phyloP scores from a whole-genome alignment of 495 filamentous ascomycete species.

The Penicillium lagena region DNA sequence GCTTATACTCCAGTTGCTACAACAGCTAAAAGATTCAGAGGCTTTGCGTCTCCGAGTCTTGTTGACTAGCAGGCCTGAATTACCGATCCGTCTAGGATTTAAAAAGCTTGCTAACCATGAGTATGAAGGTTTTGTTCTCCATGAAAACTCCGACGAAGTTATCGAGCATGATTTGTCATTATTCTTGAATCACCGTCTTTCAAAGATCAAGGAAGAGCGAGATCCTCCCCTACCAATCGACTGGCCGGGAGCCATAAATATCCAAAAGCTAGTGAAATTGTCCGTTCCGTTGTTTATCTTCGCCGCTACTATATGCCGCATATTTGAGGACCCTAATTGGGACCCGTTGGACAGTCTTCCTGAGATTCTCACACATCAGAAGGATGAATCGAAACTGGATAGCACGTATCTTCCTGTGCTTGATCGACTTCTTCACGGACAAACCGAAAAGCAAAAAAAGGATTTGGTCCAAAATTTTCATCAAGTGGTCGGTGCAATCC shows the following conservation, averaged over 20 bases:
- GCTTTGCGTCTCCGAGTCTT: too few relatives aligned
- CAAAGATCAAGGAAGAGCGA: constrained; percentile 1
- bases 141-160: constrained; percentile 8
- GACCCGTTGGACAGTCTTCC: not conserved
- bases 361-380: too few relatives aligned
- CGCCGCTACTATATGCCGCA: constrained; percentile 18
- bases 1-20: too few relatives aligned
- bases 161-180: constrained; percentile 15
- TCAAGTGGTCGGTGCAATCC: too few relatives aligned
- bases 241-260: not conserved
- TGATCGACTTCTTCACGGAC: too few relatives aligned
- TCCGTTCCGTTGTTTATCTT: constrained; percentile 18
- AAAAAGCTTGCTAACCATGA: not conserved
- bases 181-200: constrained; percentile 11
- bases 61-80: too few relatives aligned
- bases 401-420: too few relatives aligned
- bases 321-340: constrained; percentile 1
- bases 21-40: too few relatives aligned
- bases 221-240: constrained; percentile 2
- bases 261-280: constrained; percentile 1
- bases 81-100: constrained; percentile 31
- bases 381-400: too few relatives aligned
- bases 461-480: too few relatives aligned
- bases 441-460: too few relatives aligned
- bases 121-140: constrained; percentile 11